phyloP scores from a whole-genome alignment of 805 yeast genomes.

The Sugiyamaella americana region DNA sequence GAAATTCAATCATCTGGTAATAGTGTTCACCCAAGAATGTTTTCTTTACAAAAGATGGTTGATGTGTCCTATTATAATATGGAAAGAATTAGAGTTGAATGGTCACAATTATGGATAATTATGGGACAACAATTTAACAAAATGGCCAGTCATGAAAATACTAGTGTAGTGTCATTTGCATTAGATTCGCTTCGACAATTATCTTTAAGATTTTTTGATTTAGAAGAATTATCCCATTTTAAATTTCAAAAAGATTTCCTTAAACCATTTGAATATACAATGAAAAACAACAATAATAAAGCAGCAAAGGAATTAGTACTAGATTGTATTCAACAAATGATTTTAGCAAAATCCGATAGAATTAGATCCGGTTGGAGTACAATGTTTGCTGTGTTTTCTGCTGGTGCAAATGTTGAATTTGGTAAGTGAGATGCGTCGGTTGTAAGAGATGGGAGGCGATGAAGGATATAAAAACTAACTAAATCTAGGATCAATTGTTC shows the following conservation, averaged over 20 bases:
- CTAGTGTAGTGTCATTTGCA: constrained; percentile 79
- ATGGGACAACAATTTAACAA: constrained; percentile 85
- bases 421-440: constrained; percentile 6
- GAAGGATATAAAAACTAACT: constrained; percentile 10
- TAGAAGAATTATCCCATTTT: constrained; percentile 92
- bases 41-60: constrained; percentile 89
- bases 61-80: constrained; percentile 97
- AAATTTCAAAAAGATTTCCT: constrained; percentile 92
- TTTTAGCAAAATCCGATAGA: constrained; percentile 61
- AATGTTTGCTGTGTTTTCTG: constrained; percentile 69
- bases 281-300: constrained; percentile 56
- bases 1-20: constrained; percentile 86
- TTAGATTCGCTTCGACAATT: constrained; percentile 90
- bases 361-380: constrained; percentile 95
- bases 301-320: constrained; percentile 83
- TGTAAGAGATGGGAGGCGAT: constrained; percentile 2
- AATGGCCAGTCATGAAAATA: constrained; percentile 75
- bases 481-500: constrained; percentile 51
- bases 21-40: constrained; percentile 79
- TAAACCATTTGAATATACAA: constrained; percentile 79
- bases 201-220: constrained; percentile 83
- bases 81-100: constrained; percentile 91
- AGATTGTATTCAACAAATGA: constrained; percentile 83
- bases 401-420: constrained; percentile 57
- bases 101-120: constrained; percentile 92